Evolutionary conservation across 169 alveolate species (phyloP).

Genomic region (Plasmodium billcollinsi): DNA sequence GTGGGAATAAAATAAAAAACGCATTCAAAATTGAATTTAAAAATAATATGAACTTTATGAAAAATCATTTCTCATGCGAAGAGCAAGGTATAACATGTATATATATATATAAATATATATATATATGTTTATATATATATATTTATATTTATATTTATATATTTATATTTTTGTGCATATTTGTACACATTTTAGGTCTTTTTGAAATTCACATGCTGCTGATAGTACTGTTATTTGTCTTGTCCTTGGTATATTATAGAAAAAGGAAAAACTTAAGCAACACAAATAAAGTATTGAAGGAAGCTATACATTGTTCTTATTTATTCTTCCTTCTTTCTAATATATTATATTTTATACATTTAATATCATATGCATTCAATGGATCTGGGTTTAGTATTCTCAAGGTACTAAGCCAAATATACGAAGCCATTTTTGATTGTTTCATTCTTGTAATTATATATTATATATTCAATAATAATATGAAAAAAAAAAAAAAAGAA

Average conservation of each 20-base stretch:
- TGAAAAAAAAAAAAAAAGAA: constrained; percentile 20
- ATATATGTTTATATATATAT: not conserved
- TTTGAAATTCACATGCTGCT: constrained; percentile 41
- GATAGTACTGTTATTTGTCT: constrained; percentile 12
- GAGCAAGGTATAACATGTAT: constrained; percentile 38
- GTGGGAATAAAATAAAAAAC: constrained; percentile 42
- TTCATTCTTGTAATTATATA: constrained; percentile 10
- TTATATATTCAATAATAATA: constrained; percentile 25
- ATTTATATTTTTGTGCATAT: not conserved
- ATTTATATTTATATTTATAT: not conserved
- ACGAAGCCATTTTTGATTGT: constrained; percentile 64
- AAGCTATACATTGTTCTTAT: constrained; percentile 18
- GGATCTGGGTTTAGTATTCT: constrained; percentile 66
- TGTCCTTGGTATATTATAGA: constrained; percentile 22
- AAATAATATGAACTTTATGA: constrained; percentile 42
- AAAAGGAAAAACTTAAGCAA: constrained; percentile 7
- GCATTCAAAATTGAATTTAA: constrained; percentile 63
- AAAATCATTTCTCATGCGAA: constrained; percentile 70
- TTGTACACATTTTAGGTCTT: constrained; percentile 3
- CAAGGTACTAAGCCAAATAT: constrained; percentile 67
- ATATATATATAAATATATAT: not conserved
- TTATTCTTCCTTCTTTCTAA: constrained; percentile 50
- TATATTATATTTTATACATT: constrained; percentile 33
- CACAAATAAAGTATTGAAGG: constrained; percentile 16
- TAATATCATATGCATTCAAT: constrained; percentile 41